A percentile compares a stretch with the other conserved stretches of the same genome.
phyloP scores from a whole-genome alignment of 2,329 filamentous ascomycete species.

The Aspergillus alliaceus region DNA sequence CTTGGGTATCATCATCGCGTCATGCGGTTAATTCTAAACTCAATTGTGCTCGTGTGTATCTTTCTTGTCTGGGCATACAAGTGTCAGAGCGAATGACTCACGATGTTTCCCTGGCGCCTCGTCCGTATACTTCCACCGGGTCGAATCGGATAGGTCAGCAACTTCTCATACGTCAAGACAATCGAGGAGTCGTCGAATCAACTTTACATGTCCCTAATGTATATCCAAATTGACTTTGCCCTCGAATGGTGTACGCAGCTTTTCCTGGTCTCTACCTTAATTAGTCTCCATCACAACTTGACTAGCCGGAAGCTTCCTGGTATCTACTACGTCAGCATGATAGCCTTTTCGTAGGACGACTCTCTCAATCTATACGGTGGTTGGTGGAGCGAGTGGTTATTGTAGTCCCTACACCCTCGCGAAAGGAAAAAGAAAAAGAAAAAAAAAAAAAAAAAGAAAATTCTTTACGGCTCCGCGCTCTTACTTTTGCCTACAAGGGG shows the following conservation, averaged over 20 bases:
- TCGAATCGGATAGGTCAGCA: slow-evolving; percentile 10
- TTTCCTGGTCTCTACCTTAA: background rate
- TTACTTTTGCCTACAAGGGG: slow-evolving; percentile 3
- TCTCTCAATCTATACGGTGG: background rate
- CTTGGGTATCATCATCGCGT: slow-evolving; percentile 13
- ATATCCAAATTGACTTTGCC: background rate
- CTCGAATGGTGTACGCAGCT: background rate
- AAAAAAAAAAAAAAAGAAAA: background rate
- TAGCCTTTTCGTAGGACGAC: slow-evolving; percentile 11
- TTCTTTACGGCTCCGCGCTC: background rate
- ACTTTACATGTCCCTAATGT: slow-evolving; percentile 5
- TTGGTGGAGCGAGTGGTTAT: background rate
- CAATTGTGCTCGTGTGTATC: slow-evolving; percentile 6
- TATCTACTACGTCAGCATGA: slow-evolving; percentile 37
- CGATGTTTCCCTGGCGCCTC: slow-evolving; percentile 4
- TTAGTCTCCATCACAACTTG: slow-evolving; percentile 1
- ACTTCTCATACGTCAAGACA: slow-evolving; percentile 25
- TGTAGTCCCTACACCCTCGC: slow-evolving; percentile 2
- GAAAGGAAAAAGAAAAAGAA: slow-evolving; percentile 1
- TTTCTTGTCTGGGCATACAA: background rate
- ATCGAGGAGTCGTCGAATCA: slow-evolving; percentile 12
- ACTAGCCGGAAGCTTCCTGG: slow-evolving; percentile 19
- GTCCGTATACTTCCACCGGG: slow-evolving; percentile 7
- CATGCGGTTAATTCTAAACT: slow-evolving; percentile 11
- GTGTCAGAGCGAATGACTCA: slow-evolving; percentile 4